Evolutionary conservation across 73 alveolate genomes (phyloP).

Genomic region (Tetrahymena malaccensis): DNA sequence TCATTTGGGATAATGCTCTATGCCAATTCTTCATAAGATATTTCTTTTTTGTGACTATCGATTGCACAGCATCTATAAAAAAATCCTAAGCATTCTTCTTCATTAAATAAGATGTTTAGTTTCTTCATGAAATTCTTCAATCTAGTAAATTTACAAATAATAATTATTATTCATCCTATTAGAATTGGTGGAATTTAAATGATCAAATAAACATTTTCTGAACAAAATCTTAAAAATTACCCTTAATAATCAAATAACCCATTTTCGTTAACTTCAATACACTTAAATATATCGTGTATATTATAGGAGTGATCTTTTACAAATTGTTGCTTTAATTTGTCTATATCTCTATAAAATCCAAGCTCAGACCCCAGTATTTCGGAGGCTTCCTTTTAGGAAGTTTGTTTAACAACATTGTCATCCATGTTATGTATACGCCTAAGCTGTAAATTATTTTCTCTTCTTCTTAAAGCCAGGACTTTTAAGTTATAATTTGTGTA

Average conservation of each 20-base stretch:
- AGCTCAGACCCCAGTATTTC: background rate
- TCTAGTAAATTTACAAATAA: background rate
- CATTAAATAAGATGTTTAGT: background rate
- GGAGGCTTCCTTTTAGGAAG: background rate
- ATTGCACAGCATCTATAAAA: background rate
- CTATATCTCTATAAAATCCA: background rate
- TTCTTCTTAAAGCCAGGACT: background rate
- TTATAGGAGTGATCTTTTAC: background rate
- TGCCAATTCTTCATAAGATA: background rate
- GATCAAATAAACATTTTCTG: background rate
- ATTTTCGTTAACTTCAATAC: background rate
- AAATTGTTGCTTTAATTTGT: background rate
- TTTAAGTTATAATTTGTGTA: background rate
- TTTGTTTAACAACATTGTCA: background rate
- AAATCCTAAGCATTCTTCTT: background rate
- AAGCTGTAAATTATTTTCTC: background rate
- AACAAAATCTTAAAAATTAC: background rate
- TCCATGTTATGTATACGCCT: background rate
- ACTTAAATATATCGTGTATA: background rate
- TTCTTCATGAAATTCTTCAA: background rate
- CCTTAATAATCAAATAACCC: background rate
- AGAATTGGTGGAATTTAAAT: background rate
- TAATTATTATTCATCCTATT: too few relatives aligned
- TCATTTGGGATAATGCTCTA: background rate
- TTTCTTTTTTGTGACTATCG: background rate